A percentile compares a stretch with the other conserved stretches of the same genome.
Conservation (phyloP, 163 green algal genomes). For the Scenedesmus sp. region DNA sequence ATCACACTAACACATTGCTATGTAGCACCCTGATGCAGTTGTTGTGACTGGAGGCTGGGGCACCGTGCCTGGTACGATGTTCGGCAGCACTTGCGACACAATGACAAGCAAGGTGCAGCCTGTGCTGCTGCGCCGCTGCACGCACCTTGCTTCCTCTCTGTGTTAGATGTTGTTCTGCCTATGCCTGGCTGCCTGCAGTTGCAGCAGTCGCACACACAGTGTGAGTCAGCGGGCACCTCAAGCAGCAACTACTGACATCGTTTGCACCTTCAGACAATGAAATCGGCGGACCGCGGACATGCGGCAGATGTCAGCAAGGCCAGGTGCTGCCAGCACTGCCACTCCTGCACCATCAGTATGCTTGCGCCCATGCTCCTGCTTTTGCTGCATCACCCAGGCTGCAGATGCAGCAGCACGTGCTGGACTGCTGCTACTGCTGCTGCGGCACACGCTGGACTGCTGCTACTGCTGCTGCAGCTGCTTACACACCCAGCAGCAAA, state of each 20-base stretch:
- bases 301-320: too few relatives aligned
- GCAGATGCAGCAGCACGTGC: not conserved
- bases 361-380: constrained; percentile 34
- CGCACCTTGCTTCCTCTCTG: not conserved
- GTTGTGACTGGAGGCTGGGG: too few relatives aligned
- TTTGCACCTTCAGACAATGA: too few relatives aligned
- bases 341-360: not conserved
- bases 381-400: not conserved
- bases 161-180: constrained; percentile 23
- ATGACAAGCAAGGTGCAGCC: too few relatives aligned
- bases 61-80: too few relatives aligned
- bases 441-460: too few relatives aligned
- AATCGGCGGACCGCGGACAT: too few relatives aligned
- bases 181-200: constrained; percentile 48
- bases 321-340: too few relatives aligned
- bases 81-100: too few relatives aligned
- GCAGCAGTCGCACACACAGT: not conserved
- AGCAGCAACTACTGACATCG: too few relatives aligned
- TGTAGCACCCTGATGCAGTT: too few relatives aligned
- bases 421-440: not conserved
- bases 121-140: not conserved
- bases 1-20: too few relatives aligned
- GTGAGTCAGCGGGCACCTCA: not conserved
- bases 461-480: not conserved
- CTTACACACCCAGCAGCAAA: constrained; percentile 21